Evolutionary conservation across 2,329 filamentous ascomycete genomes (phyloP), one percentile per base, ranked within the genome.

Genomic region (Penicillium paneum): DNA sequence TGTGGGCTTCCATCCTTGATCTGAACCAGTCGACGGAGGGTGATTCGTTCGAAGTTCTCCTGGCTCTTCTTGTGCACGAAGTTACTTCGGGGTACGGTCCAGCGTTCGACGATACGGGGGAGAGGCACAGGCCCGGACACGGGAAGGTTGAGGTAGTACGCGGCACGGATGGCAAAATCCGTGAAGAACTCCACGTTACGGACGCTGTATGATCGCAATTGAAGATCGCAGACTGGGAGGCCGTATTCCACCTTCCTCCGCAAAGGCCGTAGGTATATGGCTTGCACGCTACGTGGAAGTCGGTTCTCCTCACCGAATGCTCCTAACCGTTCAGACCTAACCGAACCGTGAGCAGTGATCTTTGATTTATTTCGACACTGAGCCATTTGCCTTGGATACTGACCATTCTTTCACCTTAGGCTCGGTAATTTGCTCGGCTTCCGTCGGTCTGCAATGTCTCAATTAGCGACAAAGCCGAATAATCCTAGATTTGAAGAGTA

Each of bases 11-110:
- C 94, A 68, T 97, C 94, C 62, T 90, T 88, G 68, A 99, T 94
- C 75, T 96, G 91, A 49, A 99, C 91, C 66, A 97, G 74, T 13
- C 94, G 81, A 51, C 92, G 84, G 66, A 92, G 75, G 1, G 94
- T 99, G 57, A 94, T 87, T 51, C 94, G 83, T 78, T 97, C 93
- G 69, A 96, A 99, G 75, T 99, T 99, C 77, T 99, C 94, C 75
- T 99, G 92, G 35, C 85, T 88, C 78, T 99, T 99, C 78, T 97
- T 99, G 80, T 91, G 90, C 62, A 97, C 90, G 79, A 99, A 99
- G 72, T 90, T 89, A 68, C 85, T 85, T 67, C 85, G 84, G 10
- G 91, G 91, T 2, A 97, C 91, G 0, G 94, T 97, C 94, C 94
- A 99, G 66, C 92, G 85, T 78, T 99, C 90, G 15, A 84, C 89